phyloP scores from a whole-genome alignment of 768 basidiomycete species.

The Pleurotus tuoliensis region DNA sequence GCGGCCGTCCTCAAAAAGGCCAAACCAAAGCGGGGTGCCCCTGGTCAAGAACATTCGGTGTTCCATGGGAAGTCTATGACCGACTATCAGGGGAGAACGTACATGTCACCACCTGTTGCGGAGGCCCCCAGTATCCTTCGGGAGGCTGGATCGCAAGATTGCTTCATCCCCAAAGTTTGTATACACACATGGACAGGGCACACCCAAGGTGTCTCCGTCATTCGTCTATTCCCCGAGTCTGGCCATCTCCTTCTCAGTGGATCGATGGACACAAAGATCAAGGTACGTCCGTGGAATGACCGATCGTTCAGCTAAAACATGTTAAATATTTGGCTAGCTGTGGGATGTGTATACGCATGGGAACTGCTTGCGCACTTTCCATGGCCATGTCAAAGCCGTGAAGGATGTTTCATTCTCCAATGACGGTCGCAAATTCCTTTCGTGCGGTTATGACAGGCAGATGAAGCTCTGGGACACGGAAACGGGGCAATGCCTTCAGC shows the following conservation, averaged over 20 bases:
- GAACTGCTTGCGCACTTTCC: conserved; percentile 94
- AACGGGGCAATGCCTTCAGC: conserved; percentile 94
- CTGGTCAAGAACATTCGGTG: conserved; percentile 87
- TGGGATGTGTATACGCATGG: conserved; percentile 99
- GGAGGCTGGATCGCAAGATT: conserved; percentile 83
- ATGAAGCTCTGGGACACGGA: conserved; percentile 99
- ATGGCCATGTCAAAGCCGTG: conserved; percentile 94
- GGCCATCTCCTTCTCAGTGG: conserved; percentile 92
- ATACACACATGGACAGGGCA: conserved; percentile 99
- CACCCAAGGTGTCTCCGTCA: conserved; percentile 91
- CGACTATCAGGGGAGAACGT: conserved; percentile 97
- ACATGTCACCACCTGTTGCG: conserved; percentile 90
- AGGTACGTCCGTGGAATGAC: conserved; percentile 42
- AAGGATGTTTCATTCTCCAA: conserved; percentile 97
- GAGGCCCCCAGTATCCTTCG: conserved; percentile 81
- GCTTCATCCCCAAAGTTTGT: conserved; percentile 92
- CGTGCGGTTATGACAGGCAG: conserved; percentile 92
- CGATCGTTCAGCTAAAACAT: not conserved
- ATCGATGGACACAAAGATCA: conserved; percentile 98
- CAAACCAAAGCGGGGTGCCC: conserved; percentile 72
- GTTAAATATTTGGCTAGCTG: conserved; percentile 50
- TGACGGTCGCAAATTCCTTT: conserved; percentile 84
- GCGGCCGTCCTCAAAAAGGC: conserved; percentile 62
- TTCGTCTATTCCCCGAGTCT: conserved; percentile 88
- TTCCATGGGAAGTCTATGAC: conserved; percentile 97